A percentile compares a stretch with the other conserved stretches of the same genome.
phyloP scores from a whole-genome alignment of 257 asterid genomes.

The Lycium ferocissimum region DNA sequence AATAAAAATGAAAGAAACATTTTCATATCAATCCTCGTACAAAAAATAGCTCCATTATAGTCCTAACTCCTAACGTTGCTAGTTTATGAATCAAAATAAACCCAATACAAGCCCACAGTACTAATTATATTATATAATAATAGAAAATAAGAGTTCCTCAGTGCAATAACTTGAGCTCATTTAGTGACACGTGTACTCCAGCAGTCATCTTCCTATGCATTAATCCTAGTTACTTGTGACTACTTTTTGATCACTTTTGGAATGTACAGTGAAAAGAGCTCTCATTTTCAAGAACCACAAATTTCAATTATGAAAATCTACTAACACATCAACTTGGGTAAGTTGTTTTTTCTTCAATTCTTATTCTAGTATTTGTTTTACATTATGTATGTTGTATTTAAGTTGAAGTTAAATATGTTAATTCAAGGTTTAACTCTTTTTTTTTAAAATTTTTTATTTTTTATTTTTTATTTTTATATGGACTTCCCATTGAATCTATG shows the following conservation, averaged over 20 bases:
- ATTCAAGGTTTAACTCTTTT: not conserved
- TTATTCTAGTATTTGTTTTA: not conserved
- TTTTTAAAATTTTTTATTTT: not conserved
- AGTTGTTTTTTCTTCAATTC: not conserved
- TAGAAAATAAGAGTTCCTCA: not conserved
- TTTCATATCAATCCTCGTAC: no score
- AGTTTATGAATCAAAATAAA: no score
- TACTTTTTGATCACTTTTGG: not conserved
- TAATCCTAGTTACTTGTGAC: not conserved
- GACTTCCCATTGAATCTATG: not conserved
- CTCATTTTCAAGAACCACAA: not conserved
- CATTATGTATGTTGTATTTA: not conserved
- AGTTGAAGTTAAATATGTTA: not conserved
- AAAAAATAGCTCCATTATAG: no score
- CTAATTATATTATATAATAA: no score
- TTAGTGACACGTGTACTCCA: conserved; percentile 17
- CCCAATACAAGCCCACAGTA: no score
- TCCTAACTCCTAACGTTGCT: no score
- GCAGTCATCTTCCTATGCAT: not conserved
- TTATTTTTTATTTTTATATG: no score
- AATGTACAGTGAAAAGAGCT: conserved; percentile 3
- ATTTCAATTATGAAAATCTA: conserved; percentile 2
- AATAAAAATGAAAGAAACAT: no score
- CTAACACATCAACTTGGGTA: not conserved
- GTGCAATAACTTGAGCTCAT: not conserved